Evolutionary conservation across 345 rosid species (phyloP).

Genomic region (Brassica carinata): DNA sequence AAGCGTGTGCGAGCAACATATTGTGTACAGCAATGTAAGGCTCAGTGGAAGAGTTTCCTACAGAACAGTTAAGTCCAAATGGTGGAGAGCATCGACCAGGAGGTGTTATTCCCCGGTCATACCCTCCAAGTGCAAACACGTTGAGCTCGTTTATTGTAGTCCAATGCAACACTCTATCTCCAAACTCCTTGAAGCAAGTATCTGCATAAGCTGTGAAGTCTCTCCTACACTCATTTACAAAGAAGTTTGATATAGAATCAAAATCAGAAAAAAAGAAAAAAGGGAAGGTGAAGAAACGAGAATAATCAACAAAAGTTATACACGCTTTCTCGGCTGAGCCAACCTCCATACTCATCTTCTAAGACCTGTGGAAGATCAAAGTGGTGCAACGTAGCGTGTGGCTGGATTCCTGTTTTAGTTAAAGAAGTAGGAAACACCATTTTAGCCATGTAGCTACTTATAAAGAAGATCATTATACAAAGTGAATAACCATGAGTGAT

Average conservation of each 20-base stretch:
- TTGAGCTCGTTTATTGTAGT: conserved; percentile 79
- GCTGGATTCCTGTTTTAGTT: conserved; percentile 54
- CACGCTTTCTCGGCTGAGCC: conserved; percentile 59
- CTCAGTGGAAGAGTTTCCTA: conserved; percentile 72
- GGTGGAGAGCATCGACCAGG: conserved; percentile 84
- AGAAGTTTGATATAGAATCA: not conserved
- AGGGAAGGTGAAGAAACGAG: not conserved
- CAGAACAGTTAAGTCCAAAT: conserved; percentile 58
- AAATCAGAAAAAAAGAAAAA: not conserved
- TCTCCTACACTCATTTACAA: conserved; percentile 46
- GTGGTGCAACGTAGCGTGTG: conserved; percentile 60
- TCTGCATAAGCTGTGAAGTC: conserved; percentile 57
- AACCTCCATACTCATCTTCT: conserved; percentile 78
- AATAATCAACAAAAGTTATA: conserved; percentile 27
- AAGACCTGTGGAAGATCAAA: conserved; percentile 66
- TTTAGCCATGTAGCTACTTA: not conserved
- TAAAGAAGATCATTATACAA: not conserved
- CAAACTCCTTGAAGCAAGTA: conserved; percentile 60
- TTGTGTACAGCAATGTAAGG: conserved; percentile 82
- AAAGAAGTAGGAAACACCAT: not conserved
- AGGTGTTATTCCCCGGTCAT: conserved; percentile 72
- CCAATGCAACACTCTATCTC: conserved; percentile 90
- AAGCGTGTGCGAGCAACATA: conserved; percentile 69
- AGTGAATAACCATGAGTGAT: conserved; percentile 48
- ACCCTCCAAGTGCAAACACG: conserved; percentile 74